These are phyloP conservation scores for Talaromyces sp. DNA, from an alignment of 2,329 filamentous ascomycete species.

Conservation along the genomic window DNA sequence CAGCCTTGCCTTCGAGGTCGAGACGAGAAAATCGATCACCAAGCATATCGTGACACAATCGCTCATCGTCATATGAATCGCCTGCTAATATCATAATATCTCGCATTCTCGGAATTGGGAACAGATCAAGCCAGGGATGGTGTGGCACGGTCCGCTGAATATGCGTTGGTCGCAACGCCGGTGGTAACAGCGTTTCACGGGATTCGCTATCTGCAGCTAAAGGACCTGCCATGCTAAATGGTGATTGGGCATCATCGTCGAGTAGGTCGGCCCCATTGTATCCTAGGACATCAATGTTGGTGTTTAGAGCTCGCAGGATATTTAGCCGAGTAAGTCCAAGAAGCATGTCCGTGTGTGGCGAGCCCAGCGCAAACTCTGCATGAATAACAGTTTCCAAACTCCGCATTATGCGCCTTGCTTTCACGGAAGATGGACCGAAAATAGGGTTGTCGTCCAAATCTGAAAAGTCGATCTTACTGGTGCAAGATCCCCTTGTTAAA, in stretches of 20 bases:
- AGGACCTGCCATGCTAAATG: neutral
- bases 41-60: slow-evolving; percentile 16
- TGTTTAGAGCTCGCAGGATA: slow-evolving; percentile 4
- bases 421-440: neutral
- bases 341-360: slow-evolving; percentile 6
- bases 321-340: slow-evolving; percentile 8
- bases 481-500: neutral
- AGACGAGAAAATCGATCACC: slow-evolving; percentile 7
- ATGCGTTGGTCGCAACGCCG: slow-evolving; percentile 4
- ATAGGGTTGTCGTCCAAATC: neutral
- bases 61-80: slow-evolving; percentile 14
- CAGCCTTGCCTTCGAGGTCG: slow-evolving; percentile 3
- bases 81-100: slow-evolving; percentile 13
- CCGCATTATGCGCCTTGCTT: neutral
- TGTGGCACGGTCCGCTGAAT: slow-evolving; percentile 7
- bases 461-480: neutral
- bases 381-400: slow-evolving; percentile 4
- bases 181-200: neutral
- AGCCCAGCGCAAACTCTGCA: slow-evolving; percentile 3
- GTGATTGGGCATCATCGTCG: slow-evolving; percentile 8
- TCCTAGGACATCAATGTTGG: slow-evolving; percentile 8
- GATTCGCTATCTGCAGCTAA: neutral
- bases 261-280: neutral
- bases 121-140: slow-evolving; percentile 12
- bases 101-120: slow-evolving; percentile 10